These are phyloP conservation scores for Thecamonas trahens DNA, from an alignment of 78 protist species.

Conservation along the genomic window DNA sequence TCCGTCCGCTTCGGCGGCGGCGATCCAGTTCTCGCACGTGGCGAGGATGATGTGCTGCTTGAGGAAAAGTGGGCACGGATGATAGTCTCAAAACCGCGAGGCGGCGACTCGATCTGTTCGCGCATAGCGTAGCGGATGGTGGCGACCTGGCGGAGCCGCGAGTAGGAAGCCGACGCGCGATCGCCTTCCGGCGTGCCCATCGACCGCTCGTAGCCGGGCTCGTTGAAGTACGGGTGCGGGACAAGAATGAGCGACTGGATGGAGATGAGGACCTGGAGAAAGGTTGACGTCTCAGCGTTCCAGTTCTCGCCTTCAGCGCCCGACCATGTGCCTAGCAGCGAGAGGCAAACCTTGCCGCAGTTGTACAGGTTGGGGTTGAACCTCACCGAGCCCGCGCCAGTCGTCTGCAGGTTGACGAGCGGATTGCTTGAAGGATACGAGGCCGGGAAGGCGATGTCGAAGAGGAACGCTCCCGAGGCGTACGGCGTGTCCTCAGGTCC, in stretches of 20 bases:
- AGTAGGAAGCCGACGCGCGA: too few relatives aligned
- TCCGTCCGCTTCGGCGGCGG: too few relatives aligned
- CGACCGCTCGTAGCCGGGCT: conserved; percentile 69
- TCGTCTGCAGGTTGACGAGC: conserved; percentile 45
- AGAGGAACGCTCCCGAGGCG: conserved; percentile 1
- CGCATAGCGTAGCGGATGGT: too few relatives aligned
- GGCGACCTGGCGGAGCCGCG: too few relatives aligned
- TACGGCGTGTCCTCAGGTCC: conserved; percentile 57
- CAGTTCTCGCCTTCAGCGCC: conserved; percentile 60
- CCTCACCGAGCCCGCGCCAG: conserved; percentile 66
- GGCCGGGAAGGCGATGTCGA: conserved; percentile 48
- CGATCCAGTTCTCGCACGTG: too few relatives aligned
- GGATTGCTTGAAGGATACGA: too few relatives aligned
- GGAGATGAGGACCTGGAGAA: conserved; percentile 57
- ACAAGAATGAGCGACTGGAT: conserved; percentile 69
- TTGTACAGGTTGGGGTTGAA: conserved; percentile 77
- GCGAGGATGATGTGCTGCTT: too few relatives aligned
- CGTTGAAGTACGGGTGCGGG: conserved; percentile 72
- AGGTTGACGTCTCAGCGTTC: conserved; percentile 55
- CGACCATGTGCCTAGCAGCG: conserved; percentile 75
- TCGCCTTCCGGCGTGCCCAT: background rate
- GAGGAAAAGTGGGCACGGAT: too few relatives aligned
- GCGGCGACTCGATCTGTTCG: too few relatives aligned
- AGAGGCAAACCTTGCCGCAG: conserved; percentile 56
- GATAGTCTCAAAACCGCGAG: too few relatives aligned